Base-by-base conservation (phyloP, 768 basidiomycete genomes). In the Russula sp. region DNA sequence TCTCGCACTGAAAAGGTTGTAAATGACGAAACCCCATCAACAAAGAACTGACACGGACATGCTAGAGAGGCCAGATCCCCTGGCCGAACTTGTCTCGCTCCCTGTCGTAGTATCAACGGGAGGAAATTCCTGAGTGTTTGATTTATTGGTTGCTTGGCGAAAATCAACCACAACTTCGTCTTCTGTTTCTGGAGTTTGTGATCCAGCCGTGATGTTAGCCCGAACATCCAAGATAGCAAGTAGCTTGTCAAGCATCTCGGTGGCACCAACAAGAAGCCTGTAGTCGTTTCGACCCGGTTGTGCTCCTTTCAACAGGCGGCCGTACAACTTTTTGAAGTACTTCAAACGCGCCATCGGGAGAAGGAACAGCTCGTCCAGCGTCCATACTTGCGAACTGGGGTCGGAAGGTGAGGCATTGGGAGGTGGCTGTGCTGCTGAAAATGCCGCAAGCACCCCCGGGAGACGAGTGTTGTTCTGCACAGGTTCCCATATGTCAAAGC, bases 321-420 rank as follows among this genome's bases (percentile, higher is more conserved):
- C 80, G 71, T 98, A 98, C 0, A 98, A 78, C 71, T 89, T 95
- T 70, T 84, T 86, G 77, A 98, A 98, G 73, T 99, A 98, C 68
- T 85, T 85, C 59, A 99, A 75, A 46, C 97, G 84, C 14, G 78
- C 77, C 69, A 86, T 88, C 0, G 97, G 97, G 9, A 98, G 80
- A 13, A 88, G 75, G 76, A 99, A 99, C 22, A 98, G 78, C 8
- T 83, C 75, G 70, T 98, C 96, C 14, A 98, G 76, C 0, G 92
- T 89, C 92, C 95, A 97, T 46, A 75, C 52, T 5, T 74, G 70
- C 7, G 79, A 69, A 59, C 79, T 75, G 5, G 56, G 36, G 76
- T 72, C 39, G 67, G 71, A 5, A 67, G 49, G 13, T 78, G 73
- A 48, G 72, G 71, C 16, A 71, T 69, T 11, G 74, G 83, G 81